phyloP scores from a whole-genome alignment of 1,284 basidiomycete genomes.

The Cutaneotrichosporon sp. region DNA sequence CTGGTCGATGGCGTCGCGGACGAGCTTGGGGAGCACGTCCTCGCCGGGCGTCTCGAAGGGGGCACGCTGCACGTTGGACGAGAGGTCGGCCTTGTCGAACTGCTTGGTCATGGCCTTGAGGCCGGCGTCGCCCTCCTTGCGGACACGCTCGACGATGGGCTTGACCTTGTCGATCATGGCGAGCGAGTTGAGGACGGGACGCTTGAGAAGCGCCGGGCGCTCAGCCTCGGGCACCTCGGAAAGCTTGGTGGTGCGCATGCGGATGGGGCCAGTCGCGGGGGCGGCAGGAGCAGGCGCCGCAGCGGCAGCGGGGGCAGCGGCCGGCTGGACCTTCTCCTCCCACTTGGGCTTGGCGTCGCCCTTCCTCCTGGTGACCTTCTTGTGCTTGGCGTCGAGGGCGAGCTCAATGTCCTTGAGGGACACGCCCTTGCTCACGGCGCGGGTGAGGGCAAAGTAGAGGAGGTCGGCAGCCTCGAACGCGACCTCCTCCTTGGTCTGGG shows the following conservation, averaged over 20 bases:
- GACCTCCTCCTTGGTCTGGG: constrained; percentile 78
- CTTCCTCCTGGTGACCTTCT: constrained; percentile 81
- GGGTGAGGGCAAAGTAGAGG: constrained; percentile 88
- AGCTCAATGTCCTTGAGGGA: constrained; percentile 80
- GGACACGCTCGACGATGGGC: constrained; percentile 90
- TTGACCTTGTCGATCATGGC: constrained; percentile 95
- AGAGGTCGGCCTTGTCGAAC: constrained; percentile 73
- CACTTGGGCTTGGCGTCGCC: constrained; percentile 94
- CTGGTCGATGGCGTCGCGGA: constrained; percentile 82
- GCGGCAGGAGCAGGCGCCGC: constrained; percentile 34
- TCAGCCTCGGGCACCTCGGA: constrained; percentile 61
- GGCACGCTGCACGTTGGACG: constrained; percentile 54
- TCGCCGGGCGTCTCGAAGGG: constrained; percentile 53
- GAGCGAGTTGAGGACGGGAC: constrained; percentile 88
- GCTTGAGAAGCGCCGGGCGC: constrained; percentile 71
- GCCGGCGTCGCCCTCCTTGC: constrained; percentile 79
- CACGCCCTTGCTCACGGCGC: constrained; percentile 84
- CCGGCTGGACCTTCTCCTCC: constrained; percentile 51
- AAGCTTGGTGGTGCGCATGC: constrained; percentile 73
- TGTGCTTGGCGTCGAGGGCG: constrained; percentile 81
- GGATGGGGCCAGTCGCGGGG: constrained; percentile 58
- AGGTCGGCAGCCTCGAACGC: constrained; percentile 97
- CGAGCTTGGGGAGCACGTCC: constrained; percentile 64
- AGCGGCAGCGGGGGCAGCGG: constrained; percentile 34
- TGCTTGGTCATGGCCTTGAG: constrained; percentile 88